These are phyloP conservation scores for Nissolia schottii DNA, from an alignment of 306 rosid genomes.

Conservation along the genomic window DNA sequence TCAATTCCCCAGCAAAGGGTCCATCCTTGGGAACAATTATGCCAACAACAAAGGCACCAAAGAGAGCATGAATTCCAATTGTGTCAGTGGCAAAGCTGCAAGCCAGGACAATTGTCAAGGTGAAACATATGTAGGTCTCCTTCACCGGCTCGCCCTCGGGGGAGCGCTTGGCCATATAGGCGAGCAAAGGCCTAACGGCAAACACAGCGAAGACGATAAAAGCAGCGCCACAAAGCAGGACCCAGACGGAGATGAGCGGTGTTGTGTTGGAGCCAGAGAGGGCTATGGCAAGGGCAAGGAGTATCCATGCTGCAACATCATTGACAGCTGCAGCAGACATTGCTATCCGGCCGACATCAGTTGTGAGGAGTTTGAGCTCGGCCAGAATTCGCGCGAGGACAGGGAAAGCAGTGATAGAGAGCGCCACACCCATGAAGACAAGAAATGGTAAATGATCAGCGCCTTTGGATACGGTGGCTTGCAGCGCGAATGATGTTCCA, in stretches of 20 bases:
- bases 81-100: conserved; percentile 35
- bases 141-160: conserved; percentile 30
- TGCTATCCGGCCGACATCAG: conserved; percentile 64
- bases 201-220: conserved; percentile 22
- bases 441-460: conserved; percentile 40
- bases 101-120: conserved; percentile 28
- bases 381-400: conserved; percentile 78
- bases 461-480: conserved; percentile 40
- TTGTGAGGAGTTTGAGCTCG: conserved; percentile 73
- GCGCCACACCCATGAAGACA: conserved; percentile 72
- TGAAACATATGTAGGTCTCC: conserved; percentile 36
- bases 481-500: conserved; percentile 46
- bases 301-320: conserved; percentile 72
- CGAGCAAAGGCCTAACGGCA: conserved; percentile 36
- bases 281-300: conserved; percentile 73
- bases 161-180: conserved; percentile 28
- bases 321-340: conserved; percentile 76
- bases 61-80: conserved; percentile 38
- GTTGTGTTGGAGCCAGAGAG: conserved; percentile 52
- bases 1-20: conserved; percentile 23
- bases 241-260: conserved; percentile 54
- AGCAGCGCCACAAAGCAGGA: conserved; percentile 39
- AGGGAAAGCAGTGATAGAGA: conserved; percentile 74
- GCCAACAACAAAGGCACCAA: conserved; percentile 39
- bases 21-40: conserved; percentile 62